Percentiles rank a stretch among this genome's conserved stretches.
Conservation (phyloP, 345 rosid genomes). For the Melaleuca quinquenervia region DNA sequence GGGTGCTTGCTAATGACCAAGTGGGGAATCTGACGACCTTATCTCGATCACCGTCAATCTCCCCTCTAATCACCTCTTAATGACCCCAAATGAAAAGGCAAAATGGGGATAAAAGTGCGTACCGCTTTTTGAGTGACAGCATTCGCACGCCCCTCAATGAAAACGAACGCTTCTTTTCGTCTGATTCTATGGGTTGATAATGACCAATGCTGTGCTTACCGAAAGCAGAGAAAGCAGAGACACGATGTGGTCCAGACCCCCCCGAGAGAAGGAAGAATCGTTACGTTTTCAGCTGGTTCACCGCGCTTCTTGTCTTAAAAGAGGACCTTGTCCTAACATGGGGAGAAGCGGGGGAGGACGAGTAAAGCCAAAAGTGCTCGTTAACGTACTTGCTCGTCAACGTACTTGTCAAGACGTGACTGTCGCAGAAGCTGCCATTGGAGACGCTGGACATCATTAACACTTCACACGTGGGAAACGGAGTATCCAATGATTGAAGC, state of each 20-base stretch:
- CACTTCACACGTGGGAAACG: not conserved
- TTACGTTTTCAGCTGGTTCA: not conserved
- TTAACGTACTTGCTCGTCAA: not conserved
- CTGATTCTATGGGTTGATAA: not conserved
- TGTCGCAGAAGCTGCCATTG: not conserved
- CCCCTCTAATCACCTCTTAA: not conserved
- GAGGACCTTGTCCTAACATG: not conserved
- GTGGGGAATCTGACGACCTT: not conserved
- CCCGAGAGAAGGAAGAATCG: not conserved
- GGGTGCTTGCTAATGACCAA: not conserved
- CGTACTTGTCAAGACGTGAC: not conserved
- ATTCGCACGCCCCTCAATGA: not conserved
- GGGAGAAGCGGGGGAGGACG: not conserved
- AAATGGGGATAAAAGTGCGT: not conserved
- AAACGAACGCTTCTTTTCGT: not conserved
- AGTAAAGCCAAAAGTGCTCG: not conserved
- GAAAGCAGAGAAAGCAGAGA: not conserved
- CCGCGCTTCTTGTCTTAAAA: not conserved
- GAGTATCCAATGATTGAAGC: not conserved
- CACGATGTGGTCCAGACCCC: not conserved
- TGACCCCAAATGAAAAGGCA: not conserved
- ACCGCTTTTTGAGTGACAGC: not conserved
- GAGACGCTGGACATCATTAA: not conserved
- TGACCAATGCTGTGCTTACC: not conserved
- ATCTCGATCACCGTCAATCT: not conserved